Evolutionary conservation across 1,284 basidiomycete genomes (phyloP).

Genomic region (Fomes fomentarius): DNA sequence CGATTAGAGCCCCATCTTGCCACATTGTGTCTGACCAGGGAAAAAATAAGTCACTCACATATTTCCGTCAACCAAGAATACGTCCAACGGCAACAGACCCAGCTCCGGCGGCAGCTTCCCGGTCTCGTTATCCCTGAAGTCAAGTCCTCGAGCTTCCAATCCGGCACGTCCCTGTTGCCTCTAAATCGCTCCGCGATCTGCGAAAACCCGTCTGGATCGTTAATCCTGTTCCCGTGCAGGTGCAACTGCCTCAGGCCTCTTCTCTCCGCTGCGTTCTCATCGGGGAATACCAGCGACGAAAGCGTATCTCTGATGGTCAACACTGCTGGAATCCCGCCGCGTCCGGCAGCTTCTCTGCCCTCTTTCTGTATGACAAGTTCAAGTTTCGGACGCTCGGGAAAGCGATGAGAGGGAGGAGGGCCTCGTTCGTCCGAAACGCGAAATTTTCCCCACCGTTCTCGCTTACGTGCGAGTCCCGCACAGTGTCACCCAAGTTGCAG

Average conservation of each 20-base stretch:
- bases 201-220: conserved; percentile 62
- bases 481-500: conserved; percentile 62
- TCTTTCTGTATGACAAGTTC: conserved; percentile 79
- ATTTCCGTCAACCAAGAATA: conserved; percentile 84
- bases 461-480: conserved; percentile 44
- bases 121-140: conserved; percentile 79
- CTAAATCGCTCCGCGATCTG: conserved; percentile 62
- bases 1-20: no score
- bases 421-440: conserved; percentile 49
- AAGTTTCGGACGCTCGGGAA: conserved; percentile 72
- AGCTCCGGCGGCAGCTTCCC: conserved; percentile 65
- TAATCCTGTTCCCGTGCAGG: conserved; percentile 67
- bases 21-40: no score
- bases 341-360: no score
- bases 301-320: conserved; percentile 55
- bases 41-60: no score
- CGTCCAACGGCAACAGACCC: conserved; percentile 74
- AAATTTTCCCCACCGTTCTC: conserved; percentile 31
- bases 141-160: conserved; percentile 81
- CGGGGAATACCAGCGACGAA: conserved; percentile 49
- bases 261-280: conserved; percentile 26
- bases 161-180: conserved; percentile 59
- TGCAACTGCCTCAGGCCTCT: conserved; percentile 65
- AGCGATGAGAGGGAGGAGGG: conserved; percentile 58
- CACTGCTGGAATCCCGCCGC: no score